These are phyloP conservation scores for Aspergillus steynii DNA, from an alignment of 495 filamentous ascomycete genomes.

Conservation along the genomic window DNA sequence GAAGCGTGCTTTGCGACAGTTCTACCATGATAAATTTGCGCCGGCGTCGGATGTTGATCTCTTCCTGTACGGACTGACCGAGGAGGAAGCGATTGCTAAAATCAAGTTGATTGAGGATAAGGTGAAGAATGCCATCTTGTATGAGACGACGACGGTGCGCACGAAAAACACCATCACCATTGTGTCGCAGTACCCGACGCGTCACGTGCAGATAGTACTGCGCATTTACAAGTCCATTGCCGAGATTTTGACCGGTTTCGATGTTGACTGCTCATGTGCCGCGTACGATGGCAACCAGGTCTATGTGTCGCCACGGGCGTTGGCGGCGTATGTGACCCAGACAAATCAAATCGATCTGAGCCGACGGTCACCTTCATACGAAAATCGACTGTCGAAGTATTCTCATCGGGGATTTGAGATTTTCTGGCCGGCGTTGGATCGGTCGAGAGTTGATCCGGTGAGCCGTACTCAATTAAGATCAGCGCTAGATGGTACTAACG, in stretches of 20 bases:
- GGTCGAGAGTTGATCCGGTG: conserved; percentile 68
- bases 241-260: conserved; percentile 82
- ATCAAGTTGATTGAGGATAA: conserved; percentile 73
- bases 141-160: conserved; percentile 72
- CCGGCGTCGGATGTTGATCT: conserved; percentile 85
- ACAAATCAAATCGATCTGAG: conserved; percentile 76
- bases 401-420: conserved; percentile 80
- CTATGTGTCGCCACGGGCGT: conserved; percentile 66
- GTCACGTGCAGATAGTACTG: conserved; percentile 81
- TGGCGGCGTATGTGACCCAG: conserved; percentile 77
- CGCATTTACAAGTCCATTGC: conserved; percentile 78
- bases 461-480: background rate
- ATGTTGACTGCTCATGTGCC: conserved; percentile 78
- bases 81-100: conserved; percentile 73
- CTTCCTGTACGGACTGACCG: conserved; percentile 75
- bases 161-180: conserved; percentile 87
- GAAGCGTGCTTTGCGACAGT: conserved; percentile 64
- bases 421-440: conserved; percentile 71
- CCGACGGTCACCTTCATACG: conserved; percentile 78
- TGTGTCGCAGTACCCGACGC: conserved; percentile 74
- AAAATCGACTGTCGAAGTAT: conserved; percentile 87
- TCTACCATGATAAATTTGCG: conserved; percentile 76
- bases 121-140: conserved; percentile 70
- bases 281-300: conserved; percentile 80
- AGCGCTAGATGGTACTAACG: background rate